These are phyloP conservation scores for Pichia sp. DNA, from an alignment of 1,139 yeast species.

Conservation along the genomic window DNA sequence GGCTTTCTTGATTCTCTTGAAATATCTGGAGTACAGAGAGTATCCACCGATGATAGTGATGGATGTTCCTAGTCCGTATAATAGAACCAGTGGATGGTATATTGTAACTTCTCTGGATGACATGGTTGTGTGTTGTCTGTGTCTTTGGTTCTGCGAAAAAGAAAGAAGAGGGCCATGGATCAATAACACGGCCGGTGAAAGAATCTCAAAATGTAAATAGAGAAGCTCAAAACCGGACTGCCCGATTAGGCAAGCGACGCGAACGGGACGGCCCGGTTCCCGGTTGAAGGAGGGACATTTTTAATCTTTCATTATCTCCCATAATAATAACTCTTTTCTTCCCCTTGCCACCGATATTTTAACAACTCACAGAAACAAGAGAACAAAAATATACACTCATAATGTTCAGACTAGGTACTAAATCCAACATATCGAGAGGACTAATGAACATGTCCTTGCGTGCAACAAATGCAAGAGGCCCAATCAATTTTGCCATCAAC, in stretches of 20 bases:
- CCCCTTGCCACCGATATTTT: too few species aligned
- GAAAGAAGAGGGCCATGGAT: too few species aligned
- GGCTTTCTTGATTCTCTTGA: slow-evolving; percentile 39
- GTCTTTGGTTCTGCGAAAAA: too few species aligned
- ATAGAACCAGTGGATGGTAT: slow-evolving; percentile 29
- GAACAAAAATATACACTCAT: not conserved
- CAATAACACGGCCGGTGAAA: too few species aligned
- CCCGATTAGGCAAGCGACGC: too few species aligned
- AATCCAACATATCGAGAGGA: not conserved
- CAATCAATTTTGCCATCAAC: not conserved
- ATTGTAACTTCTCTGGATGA: slow-evolving; percentile 20
- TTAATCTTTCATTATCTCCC: too few species aligned
- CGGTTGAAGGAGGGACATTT: too few species aligned
- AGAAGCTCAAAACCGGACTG: too few species aligned
- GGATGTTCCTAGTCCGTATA: slow-evolving; percentile 29
- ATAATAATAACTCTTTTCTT: too few species aligned
- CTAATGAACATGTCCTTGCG: not conserved
- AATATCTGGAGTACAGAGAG: slow-evolving; percentile 35
- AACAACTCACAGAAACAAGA: too few species aligned
- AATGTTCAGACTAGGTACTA: not conserved
- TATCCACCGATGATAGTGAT: slow-evolving; percentile 34
- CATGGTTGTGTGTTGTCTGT: not conserved
- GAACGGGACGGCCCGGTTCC: too few species aligned
- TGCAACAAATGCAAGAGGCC: not conserved
- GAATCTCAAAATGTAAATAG: too few species aligned